Evolutionary conservation across 305 asterid species (phyloP), one percentile per base, ranked within the genome.

Genomic region (Vinca major): DNA sequence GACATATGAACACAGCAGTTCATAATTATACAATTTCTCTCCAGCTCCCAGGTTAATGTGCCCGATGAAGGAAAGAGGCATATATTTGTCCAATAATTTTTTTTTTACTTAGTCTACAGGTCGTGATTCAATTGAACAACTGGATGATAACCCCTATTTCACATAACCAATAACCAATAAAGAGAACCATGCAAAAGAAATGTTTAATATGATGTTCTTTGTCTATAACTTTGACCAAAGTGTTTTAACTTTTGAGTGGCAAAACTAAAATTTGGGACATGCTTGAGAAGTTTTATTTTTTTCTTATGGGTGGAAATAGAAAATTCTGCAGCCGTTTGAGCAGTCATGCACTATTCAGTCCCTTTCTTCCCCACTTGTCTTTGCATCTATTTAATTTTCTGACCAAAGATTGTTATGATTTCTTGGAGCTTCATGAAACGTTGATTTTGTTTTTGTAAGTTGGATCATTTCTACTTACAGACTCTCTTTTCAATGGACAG

Each of bases 401-500:
- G 20, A 39, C 43, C 16, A 4, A 58, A 36, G 5, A 19, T 0
- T 36, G 45, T 58, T 57, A 14, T 14, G 45, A 58, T 4, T 11
- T 12, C 10, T 58, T 36, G 45, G 20, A 36, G 65, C 48, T 37
- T 37, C 65, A 37, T 16, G 65, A 60, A 37, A 6, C 13, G 5
- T 36, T 57, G 48, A 37, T 37, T 61, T 2, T 26, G 33, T 26
- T 26, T 26, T 26, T 26, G 33, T 26, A 26, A 26, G 33, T 26
- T 26, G 33, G 33, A 26, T 26, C 33, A 26, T 26, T 39, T 61
- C 74, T 5, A 9, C 48, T 52, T 70, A 51, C 19, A 14, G 62
- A 63, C 67, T 33, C 49, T 43, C 26, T 71, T 65, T 73, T 60
- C 53, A 65, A 65, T 36, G 57, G 40, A 72, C 95, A 93, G 99